phyloP scores from a whole-genome alignment of 768 basidiomycete genomes.

The Tremella fuciformis region DNA sequence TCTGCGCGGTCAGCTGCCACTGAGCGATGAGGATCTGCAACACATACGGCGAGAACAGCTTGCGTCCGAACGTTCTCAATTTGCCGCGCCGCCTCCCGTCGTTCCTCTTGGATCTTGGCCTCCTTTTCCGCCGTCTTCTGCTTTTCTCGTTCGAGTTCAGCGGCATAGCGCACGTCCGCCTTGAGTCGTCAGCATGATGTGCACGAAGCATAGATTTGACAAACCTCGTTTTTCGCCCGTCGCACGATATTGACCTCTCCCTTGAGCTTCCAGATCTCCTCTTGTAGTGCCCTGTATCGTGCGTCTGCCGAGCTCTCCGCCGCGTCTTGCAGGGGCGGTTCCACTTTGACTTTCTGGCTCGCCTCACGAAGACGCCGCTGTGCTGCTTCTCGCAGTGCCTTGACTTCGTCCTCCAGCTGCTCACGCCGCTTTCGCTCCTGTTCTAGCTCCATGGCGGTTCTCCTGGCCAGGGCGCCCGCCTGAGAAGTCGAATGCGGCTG shows the following conservation, averaged over 20 bases:
- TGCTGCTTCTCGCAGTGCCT: neutral
- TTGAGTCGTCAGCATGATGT: conserved; percentile 1
- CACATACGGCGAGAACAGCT: conserved; percentile 39
- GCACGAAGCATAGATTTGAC: neutral
- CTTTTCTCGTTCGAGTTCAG: conserved; percentile 26
- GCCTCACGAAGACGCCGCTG: neutral
- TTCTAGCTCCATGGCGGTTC: conserved; percentile 34
- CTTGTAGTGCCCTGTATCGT: conserved; percentile 22
- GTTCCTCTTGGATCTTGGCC: conserved; percentile 21
- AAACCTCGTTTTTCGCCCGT: conserved; percentile 30
- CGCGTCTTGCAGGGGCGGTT: too few relatives aligned
- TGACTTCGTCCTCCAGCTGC: conserved; percentile 17
- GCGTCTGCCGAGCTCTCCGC: conserved; percentile 8
- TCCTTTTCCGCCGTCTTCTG: conserved; percentile 29
- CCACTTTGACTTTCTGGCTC: neutral
- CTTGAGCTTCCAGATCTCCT: conserved; percentile 32
- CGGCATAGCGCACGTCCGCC: conserved; percentile 23
- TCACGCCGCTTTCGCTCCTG: conserved; percentile 19
- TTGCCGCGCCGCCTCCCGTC: conserved; percentile 22
- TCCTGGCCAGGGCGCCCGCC: conserved; percentile 23
- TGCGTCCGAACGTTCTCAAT: conserved; percentile 39
- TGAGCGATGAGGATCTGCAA: neutral
- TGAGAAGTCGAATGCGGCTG: conserved; percentile 29
- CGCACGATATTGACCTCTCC: conserved; percentile 38
- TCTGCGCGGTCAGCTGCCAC: conserved; percentile 10